phyloP scores from a whole-genome alignment of 441 rosid species.

The Arabidopsis hybrid region DNA sequence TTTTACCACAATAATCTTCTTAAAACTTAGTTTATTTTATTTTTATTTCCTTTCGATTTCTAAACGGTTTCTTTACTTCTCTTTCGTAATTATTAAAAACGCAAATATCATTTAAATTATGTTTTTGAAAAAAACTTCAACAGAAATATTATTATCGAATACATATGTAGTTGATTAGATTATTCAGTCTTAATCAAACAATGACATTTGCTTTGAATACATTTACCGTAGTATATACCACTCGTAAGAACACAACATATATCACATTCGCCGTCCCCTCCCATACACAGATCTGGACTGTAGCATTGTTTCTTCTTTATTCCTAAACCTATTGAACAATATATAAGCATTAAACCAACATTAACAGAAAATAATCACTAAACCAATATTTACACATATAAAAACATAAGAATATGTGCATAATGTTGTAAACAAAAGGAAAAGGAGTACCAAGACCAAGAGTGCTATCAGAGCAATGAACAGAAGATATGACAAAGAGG shows the following conservation, averaged over 20 bases:
- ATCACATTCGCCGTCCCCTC: background rate
- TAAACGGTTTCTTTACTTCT: too few relatives aligned
- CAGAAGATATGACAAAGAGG: conserved; percentile 1
- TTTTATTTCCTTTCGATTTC: background rate
- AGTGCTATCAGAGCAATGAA: background rate
- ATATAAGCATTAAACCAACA: background rate
- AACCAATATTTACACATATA: background rate
- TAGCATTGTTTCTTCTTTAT: background rate
- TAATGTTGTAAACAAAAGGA: background rate
- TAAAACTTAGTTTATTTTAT: too few relatives aligned
- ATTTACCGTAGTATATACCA: background rate
- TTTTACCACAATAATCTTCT: too few relatives aligned
- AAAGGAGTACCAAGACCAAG: background rate
- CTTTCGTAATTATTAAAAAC: too few relatives aligned
- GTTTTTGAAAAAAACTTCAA: too few relatives aligned
- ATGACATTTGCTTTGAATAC: background rate
- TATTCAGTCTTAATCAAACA: background rate
- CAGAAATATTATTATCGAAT: background rate
- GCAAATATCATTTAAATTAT: too few relatives aligned
- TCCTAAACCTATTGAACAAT: background rate
- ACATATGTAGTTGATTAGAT: background rate
- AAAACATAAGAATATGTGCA: background rate
- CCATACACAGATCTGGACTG: background rate
- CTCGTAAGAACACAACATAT: background rate
- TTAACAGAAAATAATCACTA: background rate